Evolutionary conservation across 2,329 filamentous ascomycete species (phyloP).

Genomic region (Cladosporium cucumerinum): DNA sequence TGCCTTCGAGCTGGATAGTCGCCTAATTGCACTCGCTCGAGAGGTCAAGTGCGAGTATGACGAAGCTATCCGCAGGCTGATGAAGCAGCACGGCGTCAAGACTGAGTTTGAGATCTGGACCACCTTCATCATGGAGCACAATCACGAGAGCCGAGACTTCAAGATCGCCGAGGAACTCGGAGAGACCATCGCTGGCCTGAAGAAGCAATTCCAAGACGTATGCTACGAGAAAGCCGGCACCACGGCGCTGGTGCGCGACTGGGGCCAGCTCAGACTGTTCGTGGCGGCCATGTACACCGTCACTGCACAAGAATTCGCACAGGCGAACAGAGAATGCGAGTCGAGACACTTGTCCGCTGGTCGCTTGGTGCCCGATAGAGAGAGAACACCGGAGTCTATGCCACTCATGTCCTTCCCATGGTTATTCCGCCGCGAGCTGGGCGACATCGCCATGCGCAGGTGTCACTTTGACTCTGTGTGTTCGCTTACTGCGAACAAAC

Average conservation of each 20-base stretch:
- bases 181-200: slow-evolving; percentile 62
- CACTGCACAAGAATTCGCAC: slow-evolving; percentile 66
- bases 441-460: slow-evolving; percentile 58
- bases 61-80: slow-evolving; percentile 68
- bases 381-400: slow-evolving; percentile 52
- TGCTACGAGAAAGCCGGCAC: slow-evolving; percentile 64
- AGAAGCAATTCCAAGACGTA: slow-evolving; percentile 63
- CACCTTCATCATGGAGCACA: slow-evolving; percentile 75
- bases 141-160: slow-evolving; percentile 71
- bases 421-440: slow-evolving; percentile 74
- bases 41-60: slow-evolving; percentile 77
- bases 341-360: slow-evolving; percentile 40
- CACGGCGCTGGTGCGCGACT: slow-evolving; percentile 37
- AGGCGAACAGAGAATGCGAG: slow-evolving; percentile 53
- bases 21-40: slow-evolving; percentile 57
- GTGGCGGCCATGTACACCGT: slow-evolving; percentile 85
- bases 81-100: slow-evolving; percentile 76
- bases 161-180: slow-evolving; percentile 84
- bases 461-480: background rate
- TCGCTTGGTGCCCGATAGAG: slow-evolving; percentile 35
- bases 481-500: background rate
- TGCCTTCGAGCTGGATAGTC: slow-evolving; percentile 55
- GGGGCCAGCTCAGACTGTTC: slow-evolving; percentile 63
- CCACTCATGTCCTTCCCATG: slow-evolving; percentile 93
- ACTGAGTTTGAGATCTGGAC: slow-evolving; percentile 94